Conservation (phyloP, 2,329 filamentous ascomycete species). For the Diaporthe citri region DNA sequence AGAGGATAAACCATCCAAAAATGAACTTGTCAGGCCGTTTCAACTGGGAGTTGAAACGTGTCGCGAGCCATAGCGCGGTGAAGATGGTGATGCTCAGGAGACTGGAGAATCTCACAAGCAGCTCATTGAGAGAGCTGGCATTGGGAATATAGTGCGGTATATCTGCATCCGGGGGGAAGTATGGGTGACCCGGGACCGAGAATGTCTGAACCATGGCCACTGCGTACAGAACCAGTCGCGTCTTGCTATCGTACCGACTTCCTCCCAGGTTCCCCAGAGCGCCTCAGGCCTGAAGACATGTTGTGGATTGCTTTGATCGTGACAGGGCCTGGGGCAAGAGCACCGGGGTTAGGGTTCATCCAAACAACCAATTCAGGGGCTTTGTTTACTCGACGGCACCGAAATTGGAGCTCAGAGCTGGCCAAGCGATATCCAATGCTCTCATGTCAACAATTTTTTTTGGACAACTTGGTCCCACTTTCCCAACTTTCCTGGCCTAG, state of each 20-base stretch:
- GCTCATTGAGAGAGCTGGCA: slow-evolving; percentile 51
- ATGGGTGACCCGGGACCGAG: slow-evolving; percentile 56
- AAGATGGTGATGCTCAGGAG: slow-evolving; percentile 54
- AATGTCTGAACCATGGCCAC: slow-evolving; percentile 32
- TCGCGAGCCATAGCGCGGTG: slow-evolving; percentile 48
- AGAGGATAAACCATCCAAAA: slow-evolving; percentile 67
- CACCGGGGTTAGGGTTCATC: background rate
- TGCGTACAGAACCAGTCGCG: background rate
- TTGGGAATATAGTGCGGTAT: slow-evolving; percentile 63
- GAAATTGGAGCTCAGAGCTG: background rate
- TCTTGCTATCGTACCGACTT: background rate
- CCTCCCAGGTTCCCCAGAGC: too few relatives aligned
- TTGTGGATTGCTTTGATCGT: background rate
- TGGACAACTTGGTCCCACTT: background rate
- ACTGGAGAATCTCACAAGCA: slow-evolving; percentile 55
- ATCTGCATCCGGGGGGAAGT: slow-evolving; percentile 58
- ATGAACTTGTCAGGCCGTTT: slow-evolving; percentile 56
- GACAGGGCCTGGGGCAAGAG: background rate
- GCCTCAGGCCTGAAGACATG: background rate
- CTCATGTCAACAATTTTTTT: background rate
- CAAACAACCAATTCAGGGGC: background rate
- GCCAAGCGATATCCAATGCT: background rate
- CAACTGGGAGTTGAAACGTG: slow-evolving; percentile 49
- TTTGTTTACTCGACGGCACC: background rate
- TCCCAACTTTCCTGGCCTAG: background rate